These are phyloP conservation scores for Gonapodya sp. DNA, from an alignment of 192 early-diverging fungal species.

Conservation along the genomic window DNA sequence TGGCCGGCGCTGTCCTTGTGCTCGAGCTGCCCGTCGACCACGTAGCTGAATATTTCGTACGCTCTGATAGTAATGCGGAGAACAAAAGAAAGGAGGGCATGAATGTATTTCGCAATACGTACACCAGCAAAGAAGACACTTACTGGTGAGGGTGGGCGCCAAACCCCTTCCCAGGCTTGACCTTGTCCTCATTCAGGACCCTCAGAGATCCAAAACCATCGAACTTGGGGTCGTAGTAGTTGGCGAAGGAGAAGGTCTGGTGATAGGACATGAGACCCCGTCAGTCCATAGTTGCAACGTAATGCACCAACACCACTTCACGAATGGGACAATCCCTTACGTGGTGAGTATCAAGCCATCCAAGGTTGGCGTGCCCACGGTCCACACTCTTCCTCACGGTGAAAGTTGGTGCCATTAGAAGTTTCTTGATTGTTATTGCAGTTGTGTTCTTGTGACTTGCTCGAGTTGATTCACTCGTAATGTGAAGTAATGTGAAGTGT, in stretches of 20 bases:
- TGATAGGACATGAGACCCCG: background rate
- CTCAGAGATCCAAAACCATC: constrained; percentile 22
- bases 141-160: constrained; percentile 30
- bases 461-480: too few species aligned
- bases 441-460: too few species aligned
- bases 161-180: constrained; percentile 25
- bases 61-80: too few species aligned
- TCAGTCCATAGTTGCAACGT: background rate
- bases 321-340: background rate
- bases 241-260: constrained; percentile 31
- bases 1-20: constrained; percentile 36
- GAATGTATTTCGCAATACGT: too few species aligned
- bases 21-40: constrained; percentile 28
- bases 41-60: constrained; percentile 36
- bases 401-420: background rate
- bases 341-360: constrained; percentile 30
- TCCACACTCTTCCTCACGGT: background rate
- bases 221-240: constrained; percentile 28
- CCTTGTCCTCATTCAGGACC: constrained; percentile 34
- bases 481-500: too few species aligned
- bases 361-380: constrained; percentile 24
- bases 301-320: too few species aligned
- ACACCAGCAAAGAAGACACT: too few species aligned
- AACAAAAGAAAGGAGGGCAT: too few species aligned
- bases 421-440: too few species aligned